Base-by-base conservation (phyloP, 2,329 filamentous ascomycete species). In the Orbilia oligospora region DNA sequence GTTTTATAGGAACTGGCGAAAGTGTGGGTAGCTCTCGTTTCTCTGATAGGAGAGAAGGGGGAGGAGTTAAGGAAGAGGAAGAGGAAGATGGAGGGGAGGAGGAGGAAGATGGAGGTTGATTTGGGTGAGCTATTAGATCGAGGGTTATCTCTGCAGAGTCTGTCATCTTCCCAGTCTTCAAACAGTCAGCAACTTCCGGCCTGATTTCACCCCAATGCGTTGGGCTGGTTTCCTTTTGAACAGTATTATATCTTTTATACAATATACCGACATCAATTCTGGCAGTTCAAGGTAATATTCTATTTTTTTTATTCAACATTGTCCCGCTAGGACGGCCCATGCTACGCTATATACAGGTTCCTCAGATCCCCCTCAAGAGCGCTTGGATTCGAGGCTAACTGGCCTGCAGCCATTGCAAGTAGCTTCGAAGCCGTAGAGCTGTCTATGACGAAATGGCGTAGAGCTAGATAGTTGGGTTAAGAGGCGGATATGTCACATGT, bases 381-480 rank as follows among this genome's bases (percentile, higher is more conserved):
- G n/a, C n/a, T n/a, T n/a, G n/a, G n/a, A n/a, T n/a, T n/a, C n/a
- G n/a, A n/a, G n/a, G n/a, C n/a, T n/a, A n/a, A n/a, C n/a, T n/a
- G n/a, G n/a, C n/a, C n/a, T n/a, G n/a, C n/a, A n/a, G n/a, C n/a
- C n/a, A n/a, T n/a, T n/a, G n/a, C 48, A 56, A 36, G 33, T 65
- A 22, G 10, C 36, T 24, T 48, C 20, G 41, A 48, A 27, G 18
- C 14, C 36, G 33, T 36, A 55, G 48, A 22, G 70, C 58, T 22
- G 8, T 8, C 61, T 55, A 73, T 73, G 70, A 73, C 51, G 70
- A 73, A 66, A 73, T 61, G 22, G 27, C 24, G 49, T 41, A 38
- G 70, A 73, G 70, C 27, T 12, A 51, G 18, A 73, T 66, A 51
- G 61, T 48, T 67, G 27, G 38, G 14, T 49, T 73, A 67, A 73